phyloP scores from a whole-genome alignment of 345 rosid species.

The Citrus reticulata region DNA sequence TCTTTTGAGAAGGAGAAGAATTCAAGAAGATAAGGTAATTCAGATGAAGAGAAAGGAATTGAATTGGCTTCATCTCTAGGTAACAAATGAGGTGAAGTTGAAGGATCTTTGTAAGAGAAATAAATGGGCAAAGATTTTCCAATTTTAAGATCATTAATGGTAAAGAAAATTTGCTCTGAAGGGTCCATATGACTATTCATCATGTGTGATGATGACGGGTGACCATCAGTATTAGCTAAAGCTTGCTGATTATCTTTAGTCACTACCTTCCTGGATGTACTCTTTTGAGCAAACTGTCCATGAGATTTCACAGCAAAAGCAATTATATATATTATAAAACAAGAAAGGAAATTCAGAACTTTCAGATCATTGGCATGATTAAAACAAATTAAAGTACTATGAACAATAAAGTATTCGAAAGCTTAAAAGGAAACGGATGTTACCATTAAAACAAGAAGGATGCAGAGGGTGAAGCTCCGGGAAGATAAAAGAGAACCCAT shows the following conservation, averaged over 20 bases:
- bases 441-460: conserved; percentile 5
- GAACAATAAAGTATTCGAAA: no score
- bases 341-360: background rate
- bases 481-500: conserved; percentile 10
- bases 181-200: conserved; percentile 32
- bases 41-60: conserved; percentile 54
- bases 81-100: conserved; percentile 45
- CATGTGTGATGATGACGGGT: background rate
- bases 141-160: conserved; percentile 33
- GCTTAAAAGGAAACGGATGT: background rate
- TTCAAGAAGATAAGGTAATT: conserved; percentile 46
- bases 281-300: conserved; percentile 11
- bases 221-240: background rate
- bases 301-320: background rate
- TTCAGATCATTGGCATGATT: background rate
- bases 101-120: conserved; percentile 34
- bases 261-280: conserved; percentile 7
- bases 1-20: conserved; percentile 48
- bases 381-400: background rate
- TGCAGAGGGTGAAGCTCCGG: background rate
- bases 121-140: conserved; percentile 41
- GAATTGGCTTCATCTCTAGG: conserved; percentile 53
- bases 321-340: no score
- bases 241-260: background rate
- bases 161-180: conserved; percentile 46